A percentile compares a stretch with the other conserved stretches of the same genome.
phyloP scores from a whole-genome alignment of 805 yeast species.

The Saccharomycopsis javanensis region DNA sequence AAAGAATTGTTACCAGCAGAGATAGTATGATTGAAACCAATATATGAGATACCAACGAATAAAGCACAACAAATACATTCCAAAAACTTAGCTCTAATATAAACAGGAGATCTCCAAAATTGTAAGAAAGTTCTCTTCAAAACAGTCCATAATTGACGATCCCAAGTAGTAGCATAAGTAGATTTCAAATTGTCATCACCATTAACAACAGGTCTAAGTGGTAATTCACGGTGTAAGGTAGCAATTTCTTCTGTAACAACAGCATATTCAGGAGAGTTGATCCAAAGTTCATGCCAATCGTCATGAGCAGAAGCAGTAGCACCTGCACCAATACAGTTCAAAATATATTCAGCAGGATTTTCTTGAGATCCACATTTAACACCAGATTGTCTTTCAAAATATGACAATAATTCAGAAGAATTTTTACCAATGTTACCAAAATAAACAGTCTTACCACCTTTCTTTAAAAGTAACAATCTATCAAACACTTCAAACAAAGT shows the following conservation, averaged over 20 bases:
- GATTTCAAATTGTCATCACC: slow-evolving; percentile 20
- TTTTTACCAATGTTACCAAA: slow-evolving; percentile 65
- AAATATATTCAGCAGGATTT: slow-evolving; percentile 37
- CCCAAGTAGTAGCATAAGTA: slow-evolving; percentile 23
- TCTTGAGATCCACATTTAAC: slow-evolving; percentile 31
- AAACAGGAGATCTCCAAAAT: slow-evolving; percentile 40
- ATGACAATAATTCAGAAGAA: slow-evolving; percentile 33
- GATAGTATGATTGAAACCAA: slow-evolving; percentile 28
- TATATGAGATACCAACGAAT: slow-evolving; percentile 44
- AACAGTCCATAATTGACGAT: slow-evolving; percentile 28
- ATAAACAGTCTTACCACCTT: slow-evolving; percentile 64
- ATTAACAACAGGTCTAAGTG: slow-evolving; percentile 20
- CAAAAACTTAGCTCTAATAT: slow-evolving; percentile 39
- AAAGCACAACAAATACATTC: slow-evolving; percentile 35
- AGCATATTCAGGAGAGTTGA: slow-evolving; percentile 24
- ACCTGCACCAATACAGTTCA: slow-evolving; percentile 39
- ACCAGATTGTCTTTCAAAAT: slow-evolving; percentile 36
- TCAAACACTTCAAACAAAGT: slow-evolving; percentile 51
- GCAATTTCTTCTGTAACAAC: slow-evolving; percentile 25
- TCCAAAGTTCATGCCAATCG: slow-evolving; percentile 18
- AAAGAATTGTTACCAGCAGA: slow-evolving; percentile 38
- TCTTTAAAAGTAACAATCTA: slow-evolving; percentile 48
- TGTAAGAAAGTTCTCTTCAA: slow-evolving; percentile 31
- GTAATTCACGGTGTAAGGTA: slow-evolving; percentile 21
- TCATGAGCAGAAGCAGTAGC: slow-evolving; percentile 33